Evolutionary conservation across 176 grass and related monocot genomes (phyloP), one percentile per base, ranked within the genome.

Genomic region (Oryza australiensis): DNA sequence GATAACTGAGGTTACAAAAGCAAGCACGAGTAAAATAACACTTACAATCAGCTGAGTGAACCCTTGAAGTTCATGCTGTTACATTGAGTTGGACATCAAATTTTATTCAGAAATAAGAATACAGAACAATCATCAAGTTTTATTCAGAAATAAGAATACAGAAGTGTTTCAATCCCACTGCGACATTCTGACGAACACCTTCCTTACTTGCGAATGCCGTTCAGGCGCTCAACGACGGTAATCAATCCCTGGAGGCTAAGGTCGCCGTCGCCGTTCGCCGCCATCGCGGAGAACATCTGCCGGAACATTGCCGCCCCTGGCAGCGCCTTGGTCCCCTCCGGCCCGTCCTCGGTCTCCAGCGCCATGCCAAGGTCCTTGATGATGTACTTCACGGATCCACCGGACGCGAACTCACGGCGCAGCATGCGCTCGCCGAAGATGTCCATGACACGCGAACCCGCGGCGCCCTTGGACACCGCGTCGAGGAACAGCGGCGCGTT

Each of bases 361-460:
- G 90, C 93, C 93, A 99, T 95, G 37, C 93, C 93, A 16, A 98
- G 80, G 62, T 98, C 96, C 80, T 98, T 95, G 80, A 98, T 67
- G 71, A 98, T 86, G 84, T 93, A 92, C 82, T 81, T 83, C 32
- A 79, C 88, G 41, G 82, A 28, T 12, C 87, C 96, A 0, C 93
- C 88, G 1, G 86, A 45, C n/a, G n/a, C 4, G 33, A 92, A 89
- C 65, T 95, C 93, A 55, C 93, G 88, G 53, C 66, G 68, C 23
- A 88, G 11, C 48, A 88, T 84, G 85, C 91, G 90, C 73, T 85
- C 80, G 3, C 91, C 80, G 55, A 95, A 95, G 53, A 95, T 91
- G 68, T 90, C 89, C 93, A 95, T 91, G 68, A 91, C 74, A 66
- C 86, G 88, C 41, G 93, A 91, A 4, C 90, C 93, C 0, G 96